phyloP scores from a whole-genome alignment of 192 early-diverging fungal species.

The Coemansia sp. region DNA sequence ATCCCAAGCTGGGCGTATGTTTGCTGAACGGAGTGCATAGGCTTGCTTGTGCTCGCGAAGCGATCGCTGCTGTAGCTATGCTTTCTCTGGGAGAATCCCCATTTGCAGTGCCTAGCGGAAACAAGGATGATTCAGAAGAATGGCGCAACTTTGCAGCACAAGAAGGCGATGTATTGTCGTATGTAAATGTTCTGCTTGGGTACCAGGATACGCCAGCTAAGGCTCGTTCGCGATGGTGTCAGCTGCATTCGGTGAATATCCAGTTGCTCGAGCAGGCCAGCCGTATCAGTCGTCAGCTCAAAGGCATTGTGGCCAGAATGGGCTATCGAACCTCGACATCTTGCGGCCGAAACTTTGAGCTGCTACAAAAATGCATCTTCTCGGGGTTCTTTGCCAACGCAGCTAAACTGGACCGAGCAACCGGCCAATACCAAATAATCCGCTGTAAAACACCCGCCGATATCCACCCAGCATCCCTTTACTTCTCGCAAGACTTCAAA shows the following conservation, averaged over 20 bases:
- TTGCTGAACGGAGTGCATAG: constrained; percentile 73
- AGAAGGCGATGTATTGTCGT: constrained; percentile 91
- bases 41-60: constrained; percentile 82
- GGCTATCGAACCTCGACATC: constrained; percentile 60
- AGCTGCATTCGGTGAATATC: constrained; percentile 70
- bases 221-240: constrained; percentile 78
- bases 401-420: constrained; percentile 66
- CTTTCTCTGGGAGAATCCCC: constrained; percentile 73
- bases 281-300: constrained; percentile 86
- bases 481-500: constrained; percentile 60
- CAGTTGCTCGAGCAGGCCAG: constrained; percentile 87
- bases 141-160: constrained; percentile 86
- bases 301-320: constrained; percentile 71
- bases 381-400: constrained; percentile 93
- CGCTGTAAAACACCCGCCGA: constrained; percentile 74
- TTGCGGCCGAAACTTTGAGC: constrained; percentile 60
- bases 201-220: constrained; percentile 84
- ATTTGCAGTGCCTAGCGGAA: constrained; percentile 79
- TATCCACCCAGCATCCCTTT: constrained; percentile 82
- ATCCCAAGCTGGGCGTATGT: constrained; percentile 82
- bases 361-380: constrained; percentile 81
- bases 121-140: constrained; percentile 71
- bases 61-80: constrained; percentile 88
- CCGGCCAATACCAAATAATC: constrained; percentile 78
- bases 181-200: constrained; percentile 81